Conservation (phyloP, 768 basidiomycete species). For the Cyathus striatus region DNA sequence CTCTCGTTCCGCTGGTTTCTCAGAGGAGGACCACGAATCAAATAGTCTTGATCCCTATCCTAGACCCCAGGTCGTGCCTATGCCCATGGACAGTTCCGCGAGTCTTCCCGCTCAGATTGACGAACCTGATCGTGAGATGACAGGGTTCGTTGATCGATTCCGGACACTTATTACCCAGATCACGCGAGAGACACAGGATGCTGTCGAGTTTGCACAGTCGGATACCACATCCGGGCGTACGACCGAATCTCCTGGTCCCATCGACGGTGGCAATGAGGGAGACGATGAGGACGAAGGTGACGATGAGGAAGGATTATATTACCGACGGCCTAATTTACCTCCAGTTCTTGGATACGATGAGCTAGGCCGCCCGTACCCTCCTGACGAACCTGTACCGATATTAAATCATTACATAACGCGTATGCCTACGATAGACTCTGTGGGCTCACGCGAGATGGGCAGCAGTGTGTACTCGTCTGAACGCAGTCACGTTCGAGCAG, state of each 20-base stretch:
- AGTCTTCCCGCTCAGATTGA: no score
- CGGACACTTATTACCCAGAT: slow-evolving; percentile 45
- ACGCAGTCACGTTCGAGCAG: slow-evolving; percentile 1
- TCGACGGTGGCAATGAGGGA: slow-evolving; percentile 5
- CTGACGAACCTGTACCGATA: slow-evolving; percentile 51
- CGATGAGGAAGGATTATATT: slow-evolving; percentile 12
- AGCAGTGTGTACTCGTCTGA: slow-evolving; percentile 18
- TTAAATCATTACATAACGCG: slow-evolving; percentile 62
- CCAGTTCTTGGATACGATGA: slow-evolving; percentile 39
- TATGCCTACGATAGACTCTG: slow-evolving; percentile 79
- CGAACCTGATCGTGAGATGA: slow-evolving; percentile 1
- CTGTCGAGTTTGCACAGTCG: slow-evolving; percentile 28
- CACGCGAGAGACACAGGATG: slow-evolving; percentile 48
- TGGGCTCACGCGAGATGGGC: slow-evolving; percentile 59
- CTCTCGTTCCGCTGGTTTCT: slow-evolving; percentile 16
- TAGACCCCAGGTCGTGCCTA: no score
- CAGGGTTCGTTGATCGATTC: slow-evolving; percentile 44
- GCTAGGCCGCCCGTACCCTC: slow-evolving; percentile 39
- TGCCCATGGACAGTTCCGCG: no score
- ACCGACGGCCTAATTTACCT: slow-evolving; percentile 18
- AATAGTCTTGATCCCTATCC: no score
- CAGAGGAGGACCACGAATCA: no score
- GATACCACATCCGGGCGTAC: slow-evolving; percentile 10
- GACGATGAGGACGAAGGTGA: slow-evolving; percentile 12
- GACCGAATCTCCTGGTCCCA: slow-evolving; percentile 3